Evolutionary conservation across 2,329 filamentous ascomycete species (phyloP).

Genomic region (Fusarium sp.): DNA sequence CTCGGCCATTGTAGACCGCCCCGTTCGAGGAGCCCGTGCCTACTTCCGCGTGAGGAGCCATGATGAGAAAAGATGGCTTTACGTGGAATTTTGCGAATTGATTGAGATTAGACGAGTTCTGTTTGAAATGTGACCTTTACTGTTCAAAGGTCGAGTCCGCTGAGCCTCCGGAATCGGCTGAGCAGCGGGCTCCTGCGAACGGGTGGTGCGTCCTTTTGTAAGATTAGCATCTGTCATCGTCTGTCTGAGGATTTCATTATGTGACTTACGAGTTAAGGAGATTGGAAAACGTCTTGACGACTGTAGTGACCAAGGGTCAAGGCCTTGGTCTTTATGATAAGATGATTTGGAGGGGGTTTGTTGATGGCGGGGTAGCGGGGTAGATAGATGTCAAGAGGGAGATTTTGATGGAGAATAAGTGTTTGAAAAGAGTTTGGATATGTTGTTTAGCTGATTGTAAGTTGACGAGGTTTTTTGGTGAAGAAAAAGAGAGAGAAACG

Average conservation of each 20-base stretch:
- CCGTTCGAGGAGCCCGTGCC: slow-evolving; percentile 66
- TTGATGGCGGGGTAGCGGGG: slow-evolving; percentile 39
- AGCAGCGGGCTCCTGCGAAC: slow-evolving; percentile 96
- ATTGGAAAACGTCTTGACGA: slow-evolving; percentile 98
- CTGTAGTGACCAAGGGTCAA: slow-evolving; percentile 64
- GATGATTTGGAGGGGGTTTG: slow-evolving; percentile 35
- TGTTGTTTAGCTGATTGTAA: slow-evolving; percentile 2
- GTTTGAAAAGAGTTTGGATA: slow-evolving; percentile 1
- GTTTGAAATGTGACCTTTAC: slow-evolving; percentile 57
- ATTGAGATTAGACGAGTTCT: slow-evolving; percentile 41
- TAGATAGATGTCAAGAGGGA: slow-evolving; percentile 27
- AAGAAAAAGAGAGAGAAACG: slow-evolving; percentile 12
- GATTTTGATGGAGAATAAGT: slow-evolving; percentile 4
- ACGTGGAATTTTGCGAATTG: slow-evolving; percentile 37
- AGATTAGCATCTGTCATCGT: slow-evolving; percentile 39
- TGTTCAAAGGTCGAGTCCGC: slow-evolving; percentile 70
- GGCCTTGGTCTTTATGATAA: slow-evolving; percentile 59
- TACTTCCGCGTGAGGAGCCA: slow-evolving; percentile 90
- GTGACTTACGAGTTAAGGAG: slow-evolving; percentile 89
- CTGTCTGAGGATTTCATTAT: neutral
- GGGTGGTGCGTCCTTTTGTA: slow-evolving; percentile 83
- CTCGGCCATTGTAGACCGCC: slow-evolving; percentile 61
- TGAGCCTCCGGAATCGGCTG: slow-evolving; percentile 86
- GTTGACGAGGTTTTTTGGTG: slow-evolving; percentile 26
- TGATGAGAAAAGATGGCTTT: slow-evolving; percentile 58